These are phyloP conservation scores for Talaromyces sp. DNA, from an alignment of 2,329 filamentous ascomycete species.

Conservation along the genomic window DNA sequence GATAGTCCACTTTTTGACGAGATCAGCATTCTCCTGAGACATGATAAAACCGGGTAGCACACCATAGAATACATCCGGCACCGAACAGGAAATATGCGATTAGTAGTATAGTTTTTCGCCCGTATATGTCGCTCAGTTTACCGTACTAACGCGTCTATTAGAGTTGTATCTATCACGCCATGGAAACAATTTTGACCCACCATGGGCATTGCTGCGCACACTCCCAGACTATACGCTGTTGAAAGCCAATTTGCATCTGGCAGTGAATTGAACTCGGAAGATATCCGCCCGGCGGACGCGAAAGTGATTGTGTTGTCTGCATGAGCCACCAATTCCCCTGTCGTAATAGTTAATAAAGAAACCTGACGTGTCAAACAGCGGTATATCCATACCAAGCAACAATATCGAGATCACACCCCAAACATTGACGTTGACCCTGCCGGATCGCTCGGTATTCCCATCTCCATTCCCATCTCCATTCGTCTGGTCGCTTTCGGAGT, in stretches of 20 bases:
- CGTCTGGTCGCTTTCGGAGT: not conserved
- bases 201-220: slow-evolving; percentile 48
- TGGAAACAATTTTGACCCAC: slow-evolving; percentile 26
- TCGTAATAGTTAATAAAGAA: not conserved
- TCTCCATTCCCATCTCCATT: not conserved
- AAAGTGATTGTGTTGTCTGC: slow-evolving; percentile 60
- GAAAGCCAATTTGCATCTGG: slow-evolving; percentile 55
- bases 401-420: slow-evolving; percentile 23
- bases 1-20: slow-evolving; percentile 29
- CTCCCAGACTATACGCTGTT: slow-evolving; percentile 47
- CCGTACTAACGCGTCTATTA: slow-evolving; percentile 35
- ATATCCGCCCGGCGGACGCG: slow-evolving; percentile 58
- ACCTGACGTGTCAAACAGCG: not conserved
- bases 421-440: slow-evolving; percentile 10
- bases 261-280: slow-evolving; percentile 55
- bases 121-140: slow-evolving; percentile 54
- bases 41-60: not conserved
- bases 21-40: not conserved
- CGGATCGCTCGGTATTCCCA: not conserved
- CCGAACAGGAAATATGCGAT: slow-evolving; percentile 48
- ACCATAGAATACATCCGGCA: slow-evolving; percentile 38
- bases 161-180: not conserved
- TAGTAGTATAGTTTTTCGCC: slow-evolving; percentile 47
- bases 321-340: slow-evolving; percentile 60
- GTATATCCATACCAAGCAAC: slow-evolving; percentile 19